Evolutionary conservation across 2,329 filamentous ascomycete species (phyloP).

Genomic region (Penicillium decumbens): DNA sequence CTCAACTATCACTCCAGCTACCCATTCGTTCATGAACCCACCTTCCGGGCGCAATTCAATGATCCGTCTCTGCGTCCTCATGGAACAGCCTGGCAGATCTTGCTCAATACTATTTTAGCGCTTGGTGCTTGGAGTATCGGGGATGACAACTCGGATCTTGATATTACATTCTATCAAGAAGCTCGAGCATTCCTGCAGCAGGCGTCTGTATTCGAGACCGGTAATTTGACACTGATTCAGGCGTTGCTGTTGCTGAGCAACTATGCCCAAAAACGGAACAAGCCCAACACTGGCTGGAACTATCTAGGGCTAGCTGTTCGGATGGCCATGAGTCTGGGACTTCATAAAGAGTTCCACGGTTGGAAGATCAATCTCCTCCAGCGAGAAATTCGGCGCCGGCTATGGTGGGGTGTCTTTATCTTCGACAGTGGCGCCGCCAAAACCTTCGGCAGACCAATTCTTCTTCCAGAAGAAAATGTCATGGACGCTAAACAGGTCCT

Average conservation of each 20-base stretch:
- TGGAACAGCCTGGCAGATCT: slow-evolving; percentile 43
- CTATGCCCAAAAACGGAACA: slow-evolving; percentile 49
- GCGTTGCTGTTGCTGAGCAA: slow-evolving; percentile 47
- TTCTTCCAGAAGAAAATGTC: slow-evolving; percentile 43
- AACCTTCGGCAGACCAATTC: slow-evolving; percentile 48
- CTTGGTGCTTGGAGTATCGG: slow-evolving; percentile 45
- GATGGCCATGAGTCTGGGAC: slow-evolving; percentile 49
- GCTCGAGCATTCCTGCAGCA: slow-evolving; percentile 46
- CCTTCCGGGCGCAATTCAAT: slow-evolving; percentile 46
- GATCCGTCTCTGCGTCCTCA: slow-evolving; percentile 43
- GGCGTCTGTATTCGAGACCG: slow-evolving; percentile 46
- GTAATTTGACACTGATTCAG: slow-evolving; percentile 49
- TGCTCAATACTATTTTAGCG: slow-evolving; percentile 45
- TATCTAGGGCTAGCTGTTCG: slow-evolving; percentile 47
- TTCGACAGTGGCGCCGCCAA: slow-evolving; percentile 50
- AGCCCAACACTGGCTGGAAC: slow-evolving; percentile 50
- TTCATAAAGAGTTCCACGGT: slow-evolving; percentile 49
- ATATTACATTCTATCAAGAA: slow-evolving; percentile 46
- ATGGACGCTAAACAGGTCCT: slow-evolving; percentile 45
- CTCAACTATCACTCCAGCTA: slow-evolving; percentile 46
- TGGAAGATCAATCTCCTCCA: slow-evolving; percentile 45
- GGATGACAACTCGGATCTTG: slow-evolving; percentile 40
- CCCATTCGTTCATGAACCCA: slow-evolving; percentile 47
- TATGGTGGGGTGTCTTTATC: slow-evolving; percentile 45
- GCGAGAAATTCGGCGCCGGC: slow-evolving; percentile 39